Conservation (phyloP, 2,329 filamentous ascomycete species). For the Delphinella strobiligena region DNA sequence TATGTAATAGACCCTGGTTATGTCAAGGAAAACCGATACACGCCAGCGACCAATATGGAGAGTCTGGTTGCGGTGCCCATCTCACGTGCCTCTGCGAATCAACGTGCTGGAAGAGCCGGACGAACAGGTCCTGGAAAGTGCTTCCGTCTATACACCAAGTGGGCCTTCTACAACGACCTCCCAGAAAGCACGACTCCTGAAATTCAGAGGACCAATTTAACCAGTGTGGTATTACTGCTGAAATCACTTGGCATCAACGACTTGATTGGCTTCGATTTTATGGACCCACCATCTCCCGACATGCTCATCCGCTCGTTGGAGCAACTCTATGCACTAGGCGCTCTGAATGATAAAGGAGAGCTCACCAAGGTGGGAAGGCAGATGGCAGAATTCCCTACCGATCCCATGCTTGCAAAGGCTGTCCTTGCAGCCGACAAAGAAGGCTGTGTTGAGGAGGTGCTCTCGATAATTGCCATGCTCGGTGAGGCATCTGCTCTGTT, state of each 20-base stretch:
- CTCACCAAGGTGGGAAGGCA: conserved; percentile 84
- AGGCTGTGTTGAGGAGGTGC: conserved; percentile 84
- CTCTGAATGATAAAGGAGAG: conserved; percentile 76
- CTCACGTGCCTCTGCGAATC: conserved; percentile 83
- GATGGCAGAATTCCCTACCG: conserved; percentile 90
- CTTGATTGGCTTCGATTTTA: conserved; percentile 86
- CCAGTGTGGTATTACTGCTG: conserved; percentile 68
- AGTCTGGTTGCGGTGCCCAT: conserved; percentile 83
- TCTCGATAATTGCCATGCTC: conserved; percentile 91
- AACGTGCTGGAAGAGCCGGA: conserved; percentile 83
- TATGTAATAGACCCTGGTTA: conserved; percentile 95
- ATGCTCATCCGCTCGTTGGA: conserved; percentile 82
- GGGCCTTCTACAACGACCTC: conserved; percentile 79
- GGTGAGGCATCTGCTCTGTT: conserved; percentile 81
- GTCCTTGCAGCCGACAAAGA: conserved; percentile 81
- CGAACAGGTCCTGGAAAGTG: conserved; percentile 87
- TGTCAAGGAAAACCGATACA: conserved; percentile 91
- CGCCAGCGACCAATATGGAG: conserved; percentile 83
- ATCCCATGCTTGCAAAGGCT: conserved; percentile 81
- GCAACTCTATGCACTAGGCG: conserved; percentile 80
- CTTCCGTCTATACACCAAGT: conserved; percentile 87
- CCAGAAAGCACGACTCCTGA: conserved; percentile 86
- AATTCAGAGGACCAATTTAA: conserved; percentile 83
- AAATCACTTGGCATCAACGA: conserved; percentile 90
- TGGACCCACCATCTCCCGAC: conserved; percentile 85